These are phyloP conservation scores for Marasmius tenuissimus DNA, from an alignment of 1,284 basidiomycete genomes.

Conservation along the genomic window DNA sequence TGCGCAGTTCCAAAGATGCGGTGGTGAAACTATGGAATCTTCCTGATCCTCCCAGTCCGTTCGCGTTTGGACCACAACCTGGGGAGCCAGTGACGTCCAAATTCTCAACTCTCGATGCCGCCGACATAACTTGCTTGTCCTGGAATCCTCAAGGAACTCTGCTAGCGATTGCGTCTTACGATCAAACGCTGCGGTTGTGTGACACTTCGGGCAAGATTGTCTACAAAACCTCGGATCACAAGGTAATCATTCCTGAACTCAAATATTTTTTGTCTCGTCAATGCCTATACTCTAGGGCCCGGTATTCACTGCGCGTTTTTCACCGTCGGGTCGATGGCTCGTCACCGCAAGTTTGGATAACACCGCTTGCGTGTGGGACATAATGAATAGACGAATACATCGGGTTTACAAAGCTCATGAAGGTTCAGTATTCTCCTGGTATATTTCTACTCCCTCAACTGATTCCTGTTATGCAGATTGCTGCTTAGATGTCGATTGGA, in stretches of 20 bases:
- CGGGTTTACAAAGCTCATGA: conserved; percentile 64
- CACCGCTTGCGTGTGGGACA: conserved; percentile 76
- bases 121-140: conserved; percentile 69
- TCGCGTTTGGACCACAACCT: conserved; percentile 27
- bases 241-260: conserved; percentile 43
- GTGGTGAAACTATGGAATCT: conserved; percentile 76
- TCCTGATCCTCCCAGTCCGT: conserved; percentile 37
- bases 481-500: conserved; percentile 81
- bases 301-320: conserved; percentile 75
- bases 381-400: conserved; percentile 58
- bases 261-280: conserved; percentile 33
- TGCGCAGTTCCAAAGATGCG: conserved; percentile 70
- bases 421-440: conserved; percentile 40
- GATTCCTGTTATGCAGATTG: conserved; percentile 46
- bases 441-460: conserved; percentile 5
- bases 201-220: conserved; percentile 56
- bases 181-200: conserved; percentile 66
- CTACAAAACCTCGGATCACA: conserved; percentile 59
- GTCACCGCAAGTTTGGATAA: conserved; percentile 74
- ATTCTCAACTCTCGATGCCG: conserved; percentile 44
- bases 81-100: conserved; percentile 47
- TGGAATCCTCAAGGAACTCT: conserved; percentile 73
- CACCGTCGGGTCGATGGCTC: conserved; percentile 66
- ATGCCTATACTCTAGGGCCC: conserved; percentile 55
- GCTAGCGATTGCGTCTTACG: conserved; percentile 77